Percentiles rank a stretch among this genome's conserved stretches.
Evolutionary conservation across 495 filamentous ascomycete genomes (phyloP).

Genomic region (Barbatosphaeria neglecta): DNA sequence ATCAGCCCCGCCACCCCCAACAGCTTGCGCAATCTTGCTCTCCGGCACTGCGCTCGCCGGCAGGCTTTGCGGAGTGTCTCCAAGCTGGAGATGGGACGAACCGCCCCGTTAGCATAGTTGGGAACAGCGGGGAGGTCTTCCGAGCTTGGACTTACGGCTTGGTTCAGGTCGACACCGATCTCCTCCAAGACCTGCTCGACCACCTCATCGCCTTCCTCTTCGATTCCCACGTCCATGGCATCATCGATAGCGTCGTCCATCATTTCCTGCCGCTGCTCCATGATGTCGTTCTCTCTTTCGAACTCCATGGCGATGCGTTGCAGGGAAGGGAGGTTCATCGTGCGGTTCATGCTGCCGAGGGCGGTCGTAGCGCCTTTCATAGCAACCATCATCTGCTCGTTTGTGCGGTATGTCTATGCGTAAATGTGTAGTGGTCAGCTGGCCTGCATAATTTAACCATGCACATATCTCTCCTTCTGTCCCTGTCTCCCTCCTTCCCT

Average conservation of each 20-base stretch:
- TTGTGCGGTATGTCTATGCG: conserved; percentile 95
- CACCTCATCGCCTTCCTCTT: conserved; percentile 88
- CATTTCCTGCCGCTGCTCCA: conserved; percentile 98
- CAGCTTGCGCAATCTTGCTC: conserved; percentile 59
- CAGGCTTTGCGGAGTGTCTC: conserved; percentile 66
- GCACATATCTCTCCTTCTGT: neutral
- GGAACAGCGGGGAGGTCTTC: neutral
- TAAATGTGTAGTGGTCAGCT: conserved; percentile 3
- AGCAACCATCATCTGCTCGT: conserved; percentile 99
- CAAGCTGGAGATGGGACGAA: conserved; percentile 41
- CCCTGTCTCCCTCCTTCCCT: conserved; percentile 3
- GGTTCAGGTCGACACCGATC: conserved; percentile 85
- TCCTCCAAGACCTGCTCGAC: conserved; percentile 93
- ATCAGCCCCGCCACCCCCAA: conserved; percentile 50
- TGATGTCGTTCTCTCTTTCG: conserved; percentile 95
- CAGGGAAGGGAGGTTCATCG: conserved; percentile 91
- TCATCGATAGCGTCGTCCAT: conserved; percentile 99
- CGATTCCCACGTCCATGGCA: conserved; percentile 83
- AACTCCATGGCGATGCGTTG: conserved; percentile 99
- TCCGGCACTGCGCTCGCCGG: conserved; percentile 48
- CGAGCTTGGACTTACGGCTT: conserved; percentile 51
- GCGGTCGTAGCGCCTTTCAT: conserved; percentile 96
- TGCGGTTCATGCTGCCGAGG: conserved; percentile 88
- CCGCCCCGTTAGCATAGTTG: neutral
- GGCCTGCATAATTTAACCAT: conserved; percentile 2